A percentile compares a stretch with the other conserved stretches of the same genome.
These are phyloP conservation scores for Periconia sp. DNA, from an alignment of 2,329 filamentous ascomycete species.

Conservation along the genomic window DNA sequence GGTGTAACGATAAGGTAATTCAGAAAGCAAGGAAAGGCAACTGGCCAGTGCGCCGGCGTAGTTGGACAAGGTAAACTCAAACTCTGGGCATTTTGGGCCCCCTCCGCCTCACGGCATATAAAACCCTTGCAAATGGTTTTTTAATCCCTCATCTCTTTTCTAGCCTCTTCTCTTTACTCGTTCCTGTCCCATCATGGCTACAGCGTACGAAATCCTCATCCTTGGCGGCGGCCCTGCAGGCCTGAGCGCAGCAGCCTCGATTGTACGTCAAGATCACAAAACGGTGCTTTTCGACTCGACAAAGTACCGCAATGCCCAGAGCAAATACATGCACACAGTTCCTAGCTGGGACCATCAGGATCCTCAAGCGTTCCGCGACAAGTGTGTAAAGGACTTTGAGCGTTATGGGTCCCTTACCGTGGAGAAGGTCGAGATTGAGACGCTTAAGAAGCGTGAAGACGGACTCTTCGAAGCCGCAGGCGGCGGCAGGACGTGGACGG, in stretches of 20 bases:
- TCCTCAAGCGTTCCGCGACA: slow-evolving; percentile 33
- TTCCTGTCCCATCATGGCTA: no score
- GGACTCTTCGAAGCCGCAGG: slow-evolving; percentile 41
- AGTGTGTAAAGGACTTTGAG: slow-evolving; percentile 20
- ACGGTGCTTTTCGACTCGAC: slow-evolving; percentile 43
- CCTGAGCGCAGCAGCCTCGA: slow-evolving; percentile 36
- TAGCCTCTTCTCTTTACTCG: no score
- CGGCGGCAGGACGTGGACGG: slow-evolving; percentile 46
- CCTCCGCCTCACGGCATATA: no score
- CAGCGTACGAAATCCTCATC: slow-evolving; percentile 15
- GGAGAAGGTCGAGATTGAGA: slow-evolving; percentile 14
- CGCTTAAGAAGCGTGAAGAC: slow-evolving; percentile 20
- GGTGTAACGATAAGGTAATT: no score
- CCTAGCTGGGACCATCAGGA: slow-evolving; percentile 39
- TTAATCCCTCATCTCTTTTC: no score
- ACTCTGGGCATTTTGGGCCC: no score
- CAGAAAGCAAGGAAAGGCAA: no score
- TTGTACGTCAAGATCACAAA: slow-evolving; percentile 41
- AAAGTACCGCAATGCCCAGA: slow-evolving; percentile 41
- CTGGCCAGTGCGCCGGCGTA: no score
- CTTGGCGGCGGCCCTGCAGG: slow-evolving; percentile 47
- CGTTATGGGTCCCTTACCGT: slow-evolving; percentile 31
- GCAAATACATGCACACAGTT: slow-evolving; percentile 47
- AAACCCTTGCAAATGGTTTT: no score
- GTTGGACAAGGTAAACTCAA: no score